These are phyloP conservation scores for Keqinozyma sinolaborantium DNA, from an alignment of 1,139 yeast species.

Conservation along the genomic window DNA sequence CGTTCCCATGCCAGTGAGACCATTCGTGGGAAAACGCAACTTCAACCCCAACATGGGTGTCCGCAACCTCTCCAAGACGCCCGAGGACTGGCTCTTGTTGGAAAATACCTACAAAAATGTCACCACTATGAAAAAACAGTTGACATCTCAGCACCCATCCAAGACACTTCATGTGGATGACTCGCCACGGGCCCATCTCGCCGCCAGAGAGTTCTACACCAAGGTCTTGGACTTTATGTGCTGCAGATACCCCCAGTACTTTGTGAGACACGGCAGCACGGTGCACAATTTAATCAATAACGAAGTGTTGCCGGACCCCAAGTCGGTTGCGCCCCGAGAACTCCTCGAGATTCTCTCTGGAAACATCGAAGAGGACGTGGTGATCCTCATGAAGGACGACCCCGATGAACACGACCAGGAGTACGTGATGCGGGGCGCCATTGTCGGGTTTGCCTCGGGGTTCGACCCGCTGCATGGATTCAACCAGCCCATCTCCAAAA, in stretches of 20 bases:
- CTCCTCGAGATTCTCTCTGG: slow-evolving; percentile 22
- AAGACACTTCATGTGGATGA: slow-evolving; percentile 21
- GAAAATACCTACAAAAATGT: slow-evolving; percentile 31
- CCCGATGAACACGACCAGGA: slow-evolving; percentile 30
- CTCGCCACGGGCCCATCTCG: slow-evolving; percentile 16
- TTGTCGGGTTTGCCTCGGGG: slow-evolving; percentile 42
- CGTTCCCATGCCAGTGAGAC: slow-evolving; percentile 53
- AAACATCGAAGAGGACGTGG: slow-evolving; percentile 39
- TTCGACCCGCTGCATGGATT: slow-evolving; percentile 35
- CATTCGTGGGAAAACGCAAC: slow-evolving; percentile 36
- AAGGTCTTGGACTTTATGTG: slow-evolving; percentile 22
- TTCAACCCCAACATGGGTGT: slow-evolving; percentile 39
- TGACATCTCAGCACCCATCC: slow-evolving; percentile 15
- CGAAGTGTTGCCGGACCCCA: slow-evolving; percentile 20
- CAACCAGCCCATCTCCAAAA: slow-evolving; percentile 33
- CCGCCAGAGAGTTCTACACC: slow-evolving; percentile 33
- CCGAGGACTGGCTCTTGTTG: slow-evolving; percentile 36
- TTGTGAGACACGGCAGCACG: slow-evolving; percentile 12
- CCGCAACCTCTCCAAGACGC: slow-evolving; percentile 23
- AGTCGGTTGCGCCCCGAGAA: slow-evolving; percentile 12
- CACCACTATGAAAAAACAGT: slow-evolving; percentile 18
- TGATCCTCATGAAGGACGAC: slow-evolving; percentile 33
- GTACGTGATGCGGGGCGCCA: slow-evolving; percentile 30
- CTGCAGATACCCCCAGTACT: slow-evolving; percentile 33
- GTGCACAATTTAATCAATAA: slow-evolving; percentile 27